A percentile compares a stretch with the other conserved stretches of the same genome.
These are phyloP conservation scores for Protomyces arabidopsidicola DNA, from an alignment of 1,139 yeast species.

Conservation along the genomic window DNA sequence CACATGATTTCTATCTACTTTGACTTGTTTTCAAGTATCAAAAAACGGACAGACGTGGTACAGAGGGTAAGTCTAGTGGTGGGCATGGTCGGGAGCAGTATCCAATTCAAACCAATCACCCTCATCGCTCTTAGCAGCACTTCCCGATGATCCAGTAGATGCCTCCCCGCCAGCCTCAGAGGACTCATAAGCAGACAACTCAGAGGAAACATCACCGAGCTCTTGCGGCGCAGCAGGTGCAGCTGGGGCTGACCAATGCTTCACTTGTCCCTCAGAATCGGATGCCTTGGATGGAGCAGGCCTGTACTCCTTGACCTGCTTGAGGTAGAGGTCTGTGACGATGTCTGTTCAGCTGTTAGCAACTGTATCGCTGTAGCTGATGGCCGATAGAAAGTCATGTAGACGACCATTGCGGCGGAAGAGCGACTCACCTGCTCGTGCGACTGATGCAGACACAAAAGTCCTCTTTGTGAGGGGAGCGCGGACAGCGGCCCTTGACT, in stretches of 20 bases:
- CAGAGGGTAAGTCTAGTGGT: not conserved
- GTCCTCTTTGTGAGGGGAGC: conserved; percentile 11
- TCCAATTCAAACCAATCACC: conserved; percentile 27
- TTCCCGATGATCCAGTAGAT: conserved; percentile 1
- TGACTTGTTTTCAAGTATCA: not conserved
- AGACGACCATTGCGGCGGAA: not conserved
- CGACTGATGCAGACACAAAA: conserved; percentile 6
- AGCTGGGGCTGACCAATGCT: conserved; percentile 53
- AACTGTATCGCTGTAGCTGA: not conserved
- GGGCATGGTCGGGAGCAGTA: conserved; percentile 9
- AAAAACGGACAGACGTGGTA: not conserved
- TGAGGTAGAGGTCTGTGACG: conserved; percentile 79
- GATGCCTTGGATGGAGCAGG: conserved; percentile 68
- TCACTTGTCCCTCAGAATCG: conserved; percentile 74
- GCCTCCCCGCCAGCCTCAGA: conserved; percentile 46
- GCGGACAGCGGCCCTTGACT: conserved; percentile 15
- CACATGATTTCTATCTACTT: not conserved
- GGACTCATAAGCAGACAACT: conserved; percentile 68
- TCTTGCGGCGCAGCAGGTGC: conserved; percentile 68
- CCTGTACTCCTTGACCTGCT: conserved; percentile 82
- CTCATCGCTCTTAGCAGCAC: conserved; percentile 4
- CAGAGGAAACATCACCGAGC: conserved; percentile 67
- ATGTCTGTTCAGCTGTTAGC: conserved; percentile 45
- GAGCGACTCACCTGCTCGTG: conserved; percentile 18
- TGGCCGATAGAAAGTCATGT: not conserved